These are phyloP conservation scores for Suillus plorans DNA, from an alignment of 768 basidiomycete species.

Conservation along the genomic window DNA sequence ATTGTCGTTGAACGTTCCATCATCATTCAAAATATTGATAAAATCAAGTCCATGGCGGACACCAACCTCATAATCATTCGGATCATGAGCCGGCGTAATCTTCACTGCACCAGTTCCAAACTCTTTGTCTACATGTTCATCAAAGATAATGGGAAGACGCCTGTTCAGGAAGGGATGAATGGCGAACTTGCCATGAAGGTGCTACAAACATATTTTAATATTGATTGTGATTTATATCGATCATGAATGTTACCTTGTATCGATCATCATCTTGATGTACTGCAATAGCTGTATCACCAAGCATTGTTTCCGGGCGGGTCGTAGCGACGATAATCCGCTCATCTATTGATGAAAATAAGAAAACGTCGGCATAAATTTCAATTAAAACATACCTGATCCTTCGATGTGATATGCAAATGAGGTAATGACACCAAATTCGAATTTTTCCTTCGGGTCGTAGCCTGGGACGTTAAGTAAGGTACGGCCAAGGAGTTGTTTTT, in stretches of 20 bases:
- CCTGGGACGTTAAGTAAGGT: conserved; percentile 90
- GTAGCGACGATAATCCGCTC: conserved; percentile 94
- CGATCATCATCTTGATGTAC: conserved; percentile 92
- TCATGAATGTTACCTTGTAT: conserved; percentile 57
- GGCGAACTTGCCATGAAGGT: conserved; percentile 92
- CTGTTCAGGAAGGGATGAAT: conserved; percentile 87
- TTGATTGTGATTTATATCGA: neutral
- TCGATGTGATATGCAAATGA: conserved; percentile 96
- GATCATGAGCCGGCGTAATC: conserved; percentile 98
- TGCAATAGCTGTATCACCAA: conserved; percentile 96
- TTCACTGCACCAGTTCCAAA: conserved; percentile 99
- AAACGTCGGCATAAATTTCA: neutral
- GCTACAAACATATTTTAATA: conserved; percentile 37
- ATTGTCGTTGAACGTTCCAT: conserved; percentile 92
- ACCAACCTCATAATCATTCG: conserved; percentile 95
- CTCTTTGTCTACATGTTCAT: conserved; percentile 82
- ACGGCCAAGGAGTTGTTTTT: conserved; percentile 82
- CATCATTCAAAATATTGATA: conserved; percentile 93
- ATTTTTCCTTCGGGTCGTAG: conserved; percentile 91
- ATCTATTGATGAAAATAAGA: conserved; percentile 41
- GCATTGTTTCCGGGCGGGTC: conserved; percentile 97
- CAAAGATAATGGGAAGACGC: conserved; percentile 84
- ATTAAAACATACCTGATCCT: conserved; percentile 57
- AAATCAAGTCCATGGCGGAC: conserved; percentile 84
- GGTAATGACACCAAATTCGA: conserved; percentile 95